Percentiles rank a stretch among this genome's conserved stretches.
These are phyloP conservation scores for Globisporangium acanthophoron DNA, from an alignment of 352 stramenopile species.

Conservation along the genomic window DNA sequence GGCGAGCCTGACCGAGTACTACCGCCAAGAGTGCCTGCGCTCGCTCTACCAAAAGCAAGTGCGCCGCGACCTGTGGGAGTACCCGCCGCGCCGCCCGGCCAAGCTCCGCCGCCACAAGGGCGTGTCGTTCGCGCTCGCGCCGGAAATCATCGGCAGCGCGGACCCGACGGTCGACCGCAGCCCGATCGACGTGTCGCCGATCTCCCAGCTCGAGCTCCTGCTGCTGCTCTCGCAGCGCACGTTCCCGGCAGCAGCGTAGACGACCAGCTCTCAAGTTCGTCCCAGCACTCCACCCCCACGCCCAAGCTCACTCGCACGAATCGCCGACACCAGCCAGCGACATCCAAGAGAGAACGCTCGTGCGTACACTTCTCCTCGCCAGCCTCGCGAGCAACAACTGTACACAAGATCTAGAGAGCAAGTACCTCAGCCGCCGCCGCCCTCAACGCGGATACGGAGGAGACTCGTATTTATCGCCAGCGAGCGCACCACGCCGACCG, in stretches of 20 bases:
- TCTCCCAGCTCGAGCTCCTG: conserved; percentile 70
- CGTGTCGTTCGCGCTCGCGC: conserved; percentile 54
- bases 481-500: neutral
- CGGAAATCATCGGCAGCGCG: conserved; percentile 68
- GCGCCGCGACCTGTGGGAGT: conserved; percentile 33
- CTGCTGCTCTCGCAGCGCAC: conserved; percentile 68
- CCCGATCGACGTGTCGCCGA: conserved; percentile 68
- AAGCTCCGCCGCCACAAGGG: conserved; percentile 28
- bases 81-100: conserved; percentile 23
- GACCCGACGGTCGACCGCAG: conserved; percentile 68
- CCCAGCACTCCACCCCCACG: neutral
- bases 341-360: neutral
- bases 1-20: conserved; percentile 75
- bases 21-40: conserved; percentile 74
- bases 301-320: neutral
- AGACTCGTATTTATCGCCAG: conserved; percentile 10
- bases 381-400: conserved; percentile 1
- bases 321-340: no score
- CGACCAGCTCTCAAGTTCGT: neutral
- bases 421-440: no score
- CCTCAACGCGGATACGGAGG: neutral
- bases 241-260: conserved; percentile 40
- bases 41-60: conserved; percentile 67
- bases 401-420: conserved; percentile 6
- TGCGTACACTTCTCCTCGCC: neutral